A percentile compares a stretch with the other conserved stretches of the same genome.
Conservation (phyloP, 2,329 filamentous ascomycete genomes). For the Penicillium sp. region DNA sequence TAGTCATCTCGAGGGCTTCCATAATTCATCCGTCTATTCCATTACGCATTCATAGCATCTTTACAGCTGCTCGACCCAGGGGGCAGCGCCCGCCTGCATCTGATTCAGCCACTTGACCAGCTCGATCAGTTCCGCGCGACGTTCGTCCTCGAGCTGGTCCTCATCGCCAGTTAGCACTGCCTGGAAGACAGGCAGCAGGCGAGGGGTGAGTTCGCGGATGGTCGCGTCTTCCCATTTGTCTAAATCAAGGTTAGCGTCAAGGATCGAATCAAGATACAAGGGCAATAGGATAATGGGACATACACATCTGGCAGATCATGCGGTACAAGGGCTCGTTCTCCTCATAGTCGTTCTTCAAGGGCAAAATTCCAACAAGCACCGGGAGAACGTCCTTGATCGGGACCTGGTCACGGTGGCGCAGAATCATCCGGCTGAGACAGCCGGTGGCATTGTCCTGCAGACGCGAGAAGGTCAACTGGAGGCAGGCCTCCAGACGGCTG, state of each 20-base stretch:
- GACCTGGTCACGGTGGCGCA: conserved; percentile 75
- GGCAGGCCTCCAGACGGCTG: conserved; percentile 75
- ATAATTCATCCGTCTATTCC: conserved; percentile 26
- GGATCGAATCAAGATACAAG: no score
- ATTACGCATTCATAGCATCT: conserved; percentile 19
- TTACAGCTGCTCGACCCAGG: conserved; percentile 38
- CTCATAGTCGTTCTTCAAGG: conserved; percentile 87
- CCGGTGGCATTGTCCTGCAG: conserved; percentile 90
- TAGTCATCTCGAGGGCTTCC: conserved; percentile 25
- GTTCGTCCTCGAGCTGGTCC: conserved; percentile 46
- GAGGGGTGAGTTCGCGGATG: conserved; percentile 43
- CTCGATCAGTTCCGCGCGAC: conserved; percentile 43
- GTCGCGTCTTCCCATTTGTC: conserved; percentile 46
- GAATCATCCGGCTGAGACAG: conserved; percentile 86
- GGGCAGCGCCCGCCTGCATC: conserved; percentile 38
- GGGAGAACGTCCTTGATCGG: conserved; percentile 78
- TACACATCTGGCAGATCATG: conserved; percentile 84
- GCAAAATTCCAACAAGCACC: conserved; percentile 68
- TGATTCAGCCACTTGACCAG: conserved; percentile 47
- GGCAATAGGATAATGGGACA: no score
- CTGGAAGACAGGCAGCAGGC: conserved; percentile 45
- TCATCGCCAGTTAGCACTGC: conserved; percentile 42
- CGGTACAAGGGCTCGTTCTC: conserved; percentile 92
- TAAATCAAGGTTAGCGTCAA: no score
- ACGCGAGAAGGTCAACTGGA: conserved; percentile 70